Evolutionary conservation across 495 filamentous ascomycete species (phyloP).

Genomic region (Neurospora sp.): DNA sequence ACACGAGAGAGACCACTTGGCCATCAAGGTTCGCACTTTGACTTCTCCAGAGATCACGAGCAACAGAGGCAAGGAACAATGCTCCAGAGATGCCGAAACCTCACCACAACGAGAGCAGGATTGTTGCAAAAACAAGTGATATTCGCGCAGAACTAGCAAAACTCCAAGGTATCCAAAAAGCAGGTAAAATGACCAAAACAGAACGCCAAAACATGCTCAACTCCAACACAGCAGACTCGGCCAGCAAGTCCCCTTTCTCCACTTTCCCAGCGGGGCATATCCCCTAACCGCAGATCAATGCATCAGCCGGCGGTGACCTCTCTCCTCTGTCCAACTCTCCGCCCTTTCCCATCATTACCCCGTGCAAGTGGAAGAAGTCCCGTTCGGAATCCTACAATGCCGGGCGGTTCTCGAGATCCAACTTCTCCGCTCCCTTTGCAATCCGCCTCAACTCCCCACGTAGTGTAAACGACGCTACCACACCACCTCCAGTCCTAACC

Average conservation of each 20-base stretch:
- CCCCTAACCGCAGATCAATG: background rate
- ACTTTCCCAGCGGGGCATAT: background rate
- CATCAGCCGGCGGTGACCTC: background rate
- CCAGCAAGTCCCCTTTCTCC: background rate
- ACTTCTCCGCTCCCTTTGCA: background rate
- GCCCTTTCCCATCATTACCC: too few relatives aligned
- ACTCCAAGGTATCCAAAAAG: background rate
- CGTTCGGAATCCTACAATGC: background rate
- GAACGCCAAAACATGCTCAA: background rate
- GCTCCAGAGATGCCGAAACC: background rate
- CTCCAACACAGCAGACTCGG: background rate
- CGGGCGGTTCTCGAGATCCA: background rate
- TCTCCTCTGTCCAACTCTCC: too few relatives aligned
- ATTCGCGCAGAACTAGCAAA: background rate
- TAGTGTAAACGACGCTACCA: too few relatives aligned
- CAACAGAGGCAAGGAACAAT: background rate
- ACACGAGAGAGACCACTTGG: background rate
- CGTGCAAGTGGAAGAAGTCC: too few relatives aligned
- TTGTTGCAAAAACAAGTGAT: background rate
- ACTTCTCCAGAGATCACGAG: background rate
- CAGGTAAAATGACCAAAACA: background rate
- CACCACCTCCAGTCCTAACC: too few relatives aligned
- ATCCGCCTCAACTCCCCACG: too few relatives aligned
- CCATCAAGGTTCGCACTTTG: background rate
- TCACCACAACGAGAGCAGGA: background rate